Percentiles rank a stretch among this genome's conserved stretches.
phyloP scores from a whole-genome alignment of 176 grass and related monocot genomes.

The Otatea glauca region DNA sequence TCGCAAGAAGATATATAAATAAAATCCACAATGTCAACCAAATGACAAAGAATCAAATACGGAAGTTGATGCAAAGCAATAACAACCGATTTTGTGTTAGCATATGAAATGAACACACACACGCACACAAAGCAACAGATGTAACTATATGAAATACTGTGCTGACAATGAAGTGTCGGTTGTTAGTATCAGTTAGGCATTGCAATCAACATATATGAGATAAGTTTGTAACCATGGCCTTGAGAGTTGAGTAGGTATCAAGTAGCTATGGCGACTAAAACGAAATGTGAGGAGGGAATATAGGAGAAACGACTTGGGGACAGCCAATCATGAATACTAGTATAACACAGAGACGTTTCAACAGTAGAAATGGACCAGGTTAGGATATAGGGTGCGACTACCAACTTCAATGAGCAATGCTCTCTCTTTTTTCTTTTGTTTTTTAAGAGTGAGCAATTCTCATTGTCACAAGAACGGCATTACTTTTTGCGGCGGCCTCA shows the following conservation, averaged over 20 bases:
- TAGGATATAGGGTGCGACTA: conserved; percentile 23
- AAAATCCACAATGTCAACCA: neutral
- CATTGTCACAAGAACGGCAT: neutral
- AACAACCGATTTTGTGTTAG: neutral
- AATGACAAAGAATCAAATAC: neutral
- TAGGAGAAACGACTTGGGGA: neutral
- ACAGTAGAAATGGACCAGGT: conserved; percentile 32
- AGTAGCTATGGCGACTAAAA: neutral
- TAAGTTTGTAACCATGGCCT: neutral
- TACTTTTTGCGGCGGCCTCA: neutral
- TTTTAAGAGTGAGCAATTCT: neutral
- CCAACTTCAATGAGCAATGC: conserved; percentile 19
- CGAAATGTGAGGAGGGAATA: neutral
- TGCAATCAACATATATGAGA: conserved; percentile 22
- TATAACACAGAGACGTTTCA: conserved; percentile 40
- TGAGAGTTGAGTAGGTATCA: conserved; percentile 23
- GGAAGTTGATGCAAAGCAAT: neutral
- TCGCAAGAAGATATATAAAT: neutral
- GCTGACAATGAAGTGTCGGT: conserved; percentile 8
- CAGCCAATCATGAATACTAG: neutral
- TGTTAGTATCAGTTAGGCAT: conserved; percentile 39
- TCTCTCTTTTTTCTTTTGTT: neutral
- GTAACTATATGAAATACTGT: neutral
- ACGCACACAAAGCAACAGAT: neutral
- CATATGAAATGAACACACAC: neutral